Conservation (phyloP, 2,329 filamentous ascomycete genomes). For the Escovopsis sp. region DNA sequence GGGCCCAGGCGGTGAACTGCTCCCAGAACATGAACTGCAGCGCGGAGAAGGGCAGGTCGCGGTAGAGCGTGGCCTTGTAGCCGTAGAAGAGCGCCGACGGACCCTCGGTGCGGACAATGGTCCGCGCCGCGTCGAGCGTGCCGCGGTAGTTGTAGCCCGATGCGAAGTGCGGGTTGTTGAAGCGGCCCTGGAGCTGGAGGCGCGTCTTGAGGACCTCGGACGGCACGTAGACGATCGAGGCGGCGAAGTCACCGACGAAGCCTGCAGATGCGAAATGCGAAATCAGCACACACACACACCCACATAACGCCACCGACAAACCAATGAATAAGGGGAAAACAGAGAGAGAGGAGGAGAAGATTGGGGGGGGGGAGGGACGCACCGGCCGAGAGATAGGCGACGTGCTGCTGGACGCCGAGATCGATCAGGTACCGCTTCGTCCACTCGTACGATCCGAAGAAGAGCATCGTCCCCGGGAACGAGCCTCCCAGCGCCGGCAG, state of each 20-base stretch:
- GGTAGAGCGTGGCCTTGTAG: conserved; percentile 91
- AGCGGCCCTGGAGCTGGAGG: conserved; percentile 82
- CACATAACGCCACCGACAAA: background rate
- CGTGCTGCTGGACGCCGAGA: conserved; percentile 60
- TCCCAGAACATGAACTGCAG: conserved; percentile 98
- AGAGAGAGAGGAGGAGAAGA: too few relatives aligned
- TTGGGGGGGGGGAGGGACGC: conserved; percentile 16
- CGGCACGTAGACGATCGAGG: conserved; percentile 86
- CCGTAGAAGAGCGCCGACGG: conserved; percentile 80
- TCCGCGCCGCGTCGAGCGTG: conserved; percentile 69
- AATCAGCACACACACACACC: conserved; percentile 5
- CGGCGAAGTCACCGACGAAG: conserved; percentile 84
- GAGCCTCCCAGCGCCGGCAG: conserved; percentile 81
- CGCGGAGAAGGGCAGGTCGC: conserved; percentile 90
- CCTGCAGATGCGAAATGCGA: conserved; percentile 31
- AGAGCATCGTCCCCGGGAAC: conserved; percentile 84
- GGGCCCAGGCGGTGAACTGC: conserved; percentile 73
- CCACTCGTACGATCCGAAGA: conserved; percentile 94
- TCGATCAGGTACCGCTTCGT: conserved; percentile 87
- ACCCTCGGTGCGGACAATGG: conserved; percentile 73
- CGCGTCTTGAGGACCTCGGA: conserved; percentile 98
- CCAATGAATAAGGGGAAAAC: background rate
- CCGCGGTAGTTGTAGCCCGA: conserved; percentile 94
- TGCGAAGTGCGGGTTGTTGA: conserved; percentile 86
- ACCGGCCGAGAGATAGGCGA: conserved; percentile 81